Evolutionary conservation across 2,329 filamentous ascomycete species (phyloP).

Genomic region (Ophiobolus disseminans): DNA sequence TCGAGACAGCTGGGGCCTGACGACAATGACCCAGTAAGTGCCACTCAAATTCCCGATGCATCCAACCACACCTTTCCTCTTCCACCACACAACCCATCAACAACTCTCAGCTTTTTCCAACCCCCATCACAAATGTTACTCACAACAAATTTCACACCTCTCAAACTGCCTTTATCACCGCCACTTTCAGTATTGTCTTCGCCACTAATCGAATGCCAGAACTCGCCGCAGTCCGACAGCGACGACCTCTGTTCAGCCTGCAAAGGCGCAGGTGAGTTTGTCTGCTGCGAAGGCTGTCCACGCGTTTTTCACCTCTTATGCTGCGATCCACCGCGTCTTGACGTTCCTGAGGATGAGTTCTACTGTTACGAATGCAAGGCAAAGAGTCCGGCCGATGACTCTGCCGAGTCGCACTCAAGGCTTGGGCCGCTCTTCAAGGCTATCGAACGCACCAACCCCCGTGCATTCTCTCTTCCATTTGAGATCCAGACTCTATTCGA

Average conservation of each 20-base stretch:
- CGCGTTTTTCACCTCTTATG: conserved; percentile 91
- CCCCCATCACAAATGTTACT: conserved; percentile 44
- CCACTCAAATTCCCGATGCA: conserved; percentile 51
- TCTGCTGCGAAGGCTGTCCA: conserved; percentile 93
- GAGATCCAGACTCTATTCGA: conserved; percentile 78
- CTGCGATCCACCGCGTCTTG: conserved; percentile 72
- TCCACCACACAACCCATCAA: conserved; percentile 46
- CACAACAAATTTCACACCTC: conserved; percentile 32
- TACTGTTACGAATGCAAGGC: conserved; percentile 69
- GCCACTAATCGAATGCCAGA: conserved; percentile 51
- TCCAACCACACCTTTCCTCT: conserved; percentile 51
- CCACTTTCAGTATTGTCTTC: conserved; percentile 45
- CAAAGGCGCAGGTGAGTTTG: conserved; percentile 79
- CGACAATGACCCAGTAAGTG: conserved; percentile 62
- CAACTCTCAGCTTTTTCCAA: conserved; percentile 33
- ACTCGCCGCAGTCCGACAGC: conserved; percentile 64
- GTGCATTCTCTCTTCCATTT: conserved; percentile 73
- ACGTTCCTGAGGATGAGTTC: conserved; percentile 61
- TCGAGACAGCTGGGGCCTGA: conserved; percentile 67
- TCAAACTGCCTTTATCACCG: conserved; percentile 46
- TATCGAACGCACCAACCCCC: conserved; percentile 73
- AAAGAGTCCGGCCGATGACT: conserved; percentile 34
- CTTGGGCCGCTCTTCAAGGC: conserved; percentile 70
- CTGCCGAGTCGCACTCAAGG: conserved; percentile 23
- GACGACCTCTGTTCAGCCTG: conserved; percentile 91